Evolutionary conservation across 129 eudicot species (phyloP).

Genomic region (Smallanthus sonchifolius): DNA sequence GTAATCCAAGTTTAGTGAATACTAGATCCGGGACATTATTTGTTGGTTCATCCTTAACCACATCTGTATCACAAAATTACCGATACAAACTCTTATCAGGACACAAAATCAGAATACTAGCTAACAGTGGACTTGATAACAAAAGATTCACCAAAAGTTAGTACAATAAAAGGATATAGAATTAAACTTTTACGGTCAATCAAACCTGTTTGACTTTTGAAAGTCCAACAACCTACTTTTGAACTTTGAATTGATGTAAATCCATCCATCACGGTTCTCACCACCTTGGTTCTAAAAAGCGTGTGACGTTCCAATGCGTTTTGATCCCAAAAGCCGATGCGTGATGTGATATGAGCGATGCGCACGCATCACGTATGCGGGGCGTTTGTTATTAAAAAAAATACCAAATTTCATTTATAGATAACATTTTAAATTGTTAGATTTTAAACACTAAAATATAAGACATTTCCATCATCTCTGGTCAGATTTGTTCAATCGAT

Average conservation of each 20-base stretch:
- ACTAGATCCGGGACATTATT: conserved; percentile 90
- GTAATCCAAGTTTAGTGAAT: conserved; percentile 89
- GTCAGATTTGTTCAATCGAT: no score
- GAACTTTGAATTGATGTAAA: conserved; percentile 4
- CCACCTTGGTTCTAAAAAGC: not conserved
- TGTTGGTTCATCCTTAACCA: conserved; percentile 88
- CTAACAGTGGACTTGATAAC: conserved; percentile 2
- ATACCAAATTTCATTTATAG: no score
- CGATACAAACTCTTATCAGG: not conserved
- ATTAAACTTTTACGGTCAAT: not conserved
- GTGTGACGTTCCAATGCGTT: no score
- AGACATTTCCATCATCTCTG: no score
- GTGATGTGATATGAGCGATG: no score
- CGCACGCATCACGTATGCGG: no score
- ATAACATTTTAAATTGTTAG: no score
- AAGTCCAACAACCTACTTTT: conserved; percentile 4
- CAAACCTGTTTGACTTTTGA: conserved; percentile 16
- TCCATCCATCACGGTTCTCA: not conserved
- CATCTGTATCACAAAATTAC: conserved; percentile 45
- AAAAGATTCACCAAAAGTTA: not conserved
- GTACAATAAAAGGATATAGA: not conserved
- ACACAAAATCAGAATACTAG: not conserved
- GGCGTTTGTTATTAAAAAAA: no score
- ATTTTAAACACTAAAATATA: no score
- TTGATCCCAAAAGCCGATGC: no score